Base-by-base conservation (phyloP, 768 basidiomycete genomes). In the Leccinum incarnatum region DNA sequence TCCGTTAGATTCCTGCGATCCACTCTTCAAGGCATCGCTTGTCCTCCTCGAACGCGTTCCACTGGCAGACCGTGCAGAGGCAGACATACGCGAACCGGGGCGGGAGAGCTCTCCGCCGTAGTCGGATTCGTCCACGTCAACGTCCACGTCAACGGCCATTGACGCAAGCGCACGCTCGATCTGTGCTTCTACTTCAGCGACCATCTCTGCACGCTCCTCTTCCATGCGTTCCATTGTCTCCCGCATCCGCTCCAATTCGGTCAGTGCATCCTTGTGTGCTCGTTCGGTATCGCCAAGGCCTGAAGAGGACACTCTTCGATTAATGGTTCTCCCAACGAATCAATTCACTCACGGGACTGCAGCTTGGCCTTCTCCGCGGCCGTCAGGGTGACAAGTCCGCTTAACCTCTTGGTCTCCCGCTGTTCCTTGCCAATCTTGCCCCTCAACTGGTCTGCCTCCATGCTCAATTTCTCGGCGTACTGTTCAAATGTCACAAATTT, bases 401-500 rank as follows among this genome's bases (percentile, higher is more conserved):
- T 88, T 60, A 97, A 74, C 53, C 95, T 78, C 75, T 87, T 92
- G 29, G 92, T 91, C 76, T 96, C 94, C 59, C 86, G 79, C 70
- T 93, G 91, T 74, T 96, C 94, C 75, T 88, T 90, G 72, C 91
- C 92, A 70, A 96, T 94, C 78, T 93, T 95, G 29, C 83, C 73
- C 63, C 93, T 81, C 63, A 97, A 77, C 58, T 96, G 92, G 32
- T 83, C 84, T 37, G 94, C 93, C 74, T 97, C 95, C 17, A 79
- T 81, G 65, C 90, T 92, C 30, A 97, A 81, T 68, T 90, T 89
- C 77, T 95, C 94, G 8, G 95, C 94, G 69, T 95, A 95, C 72
- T 89, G 87, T 72, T 97, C 95, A 64, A 97, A 96, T 14, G 90
- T 89, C 53, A 95, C 90, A 65, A 96, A 96, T 69, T 95, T 95